Evolutionary conservation across 2,329 filamentous ascomycete species (phyloP).

Genomic region (Sclerotinia nivalis): DNA sequence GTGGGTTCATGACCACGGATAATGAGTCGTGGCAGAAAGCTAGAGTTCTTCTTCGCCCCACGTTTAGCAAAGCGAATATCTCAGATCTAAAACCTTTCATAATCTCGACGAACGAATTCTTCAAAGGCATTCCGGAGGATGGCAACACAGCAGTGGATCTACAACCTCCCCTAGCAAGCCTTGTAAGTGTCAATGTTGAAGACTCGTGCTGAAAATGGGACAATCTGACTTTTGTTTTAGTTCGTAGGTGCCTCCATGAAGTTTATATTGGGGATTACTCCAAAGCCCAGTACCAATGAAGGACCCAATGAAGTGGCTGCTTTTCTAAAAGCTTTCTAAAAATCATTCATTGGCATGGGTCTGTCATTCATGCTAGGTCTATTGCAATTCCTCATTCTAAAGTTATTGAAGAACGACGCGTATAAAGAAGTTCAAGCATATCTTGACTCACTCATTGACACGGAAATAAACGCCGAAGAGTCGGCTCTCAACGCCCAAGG

Average conservation of each 20-base stretch:
- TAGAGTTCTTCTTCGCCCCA: constrained; percentile 8
- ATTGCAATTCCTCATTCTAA: constrained; percentile 6
- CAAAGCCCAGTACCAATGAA: neutral
- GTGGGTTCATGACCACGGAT: constrained; percentile 14
- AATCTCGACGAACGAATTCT: neutral
- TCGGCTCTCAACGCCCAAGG: too few relatives aligned
- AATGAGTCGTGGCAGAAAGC: neutral
- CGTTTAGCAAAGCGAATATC: constrained; percentile 16
- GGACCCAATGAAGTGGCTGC: neutral
- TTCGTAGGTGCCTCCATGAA: constrained; percentile 9
- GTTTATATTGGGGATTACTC: constrained; percentile 3
- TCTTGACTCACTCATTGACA: constrained; percentile 12
- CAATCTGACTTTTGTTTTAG: neutral
- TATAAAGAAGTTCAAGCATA: constrained; percentile 14
- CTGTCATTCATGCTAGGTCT: constrained; percentile 17
- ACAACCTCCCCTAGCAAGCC: constrained; percentile 1
- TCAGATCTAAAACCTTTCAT: neutral
- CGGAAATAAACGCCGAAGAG: neutral
- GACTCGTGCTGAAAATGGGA: neutral
- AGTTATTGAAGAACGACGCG: neutral
- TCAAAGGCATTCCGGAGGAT: neutral
- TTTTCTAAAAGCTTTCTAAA: constrained; percentile 15
- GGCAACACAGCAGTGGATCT: neutral
- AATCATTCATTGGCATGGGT: constrained; percentile 10
- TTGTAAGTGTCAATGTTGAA: constrained; percentile 3